Evolutionary conservation across 2,329 filamentous ascomycete genomes (phyloP), one percentile per base, ranked within the genome.

Genomic region (Seiridium cupressi): DNA sequence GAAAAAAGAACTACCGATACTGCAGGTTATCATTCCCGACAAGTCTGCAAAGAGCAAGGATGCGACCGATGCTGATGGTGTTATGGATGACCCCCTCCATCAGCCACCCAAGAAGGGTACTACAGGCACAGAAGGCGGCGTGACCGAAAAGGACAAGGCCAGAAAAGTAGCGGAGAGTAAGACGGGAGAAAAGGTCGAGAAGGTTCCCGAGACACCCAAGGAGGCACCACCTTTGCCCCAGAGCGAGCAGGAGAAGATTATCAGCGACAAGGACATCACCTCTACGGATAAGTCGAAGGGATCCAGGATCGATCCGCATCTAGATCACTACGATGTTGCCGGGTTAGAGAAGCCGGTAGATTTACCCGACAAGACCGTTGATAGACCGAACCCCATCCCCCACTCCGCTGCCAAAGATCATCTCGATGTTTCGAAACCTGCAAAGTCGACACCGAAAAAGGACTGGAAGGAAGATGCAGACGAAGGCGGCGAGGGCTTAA

Each of bases 1-100:
- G 10, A 69, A 76, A 53, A 69, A 76, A 53, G 72, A 77, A 34
- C 69, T 80, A 13, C 77, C 82, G 1, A 66, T 74, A 5, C 71
- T 83, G 32, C 81, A 83, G 66, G 81, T 82, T 60, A 77, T 80
- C n/a, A 79, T 81, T 1, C 68, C 72, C 42, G 83, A 86, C 61
- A 78, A 79, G 53, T 83, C 81, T 8, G 73, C 51, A 8, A 82
- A 83, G 69, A 86, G 85, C 65, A 82, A 83, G 69, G 84, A 82
- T 73, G 86, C 89, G 31, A 85, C 86, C 35, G 79, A 86, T 62
- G 88, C 89, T 66, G 87, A 96, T 72, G 92, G 93, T 46, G 92
- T 97, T 61, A 97, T 97, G 94, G 91, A 96, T 70, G 93, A 97
- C 74, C 91, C 89, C 64, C 84, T 90, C 71, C 83, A 92, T 65